Evolutionary conservation across 768 basidiomycete genomes (phyloP).

Genomic region (Calocybe gangraenosa): DNA sequence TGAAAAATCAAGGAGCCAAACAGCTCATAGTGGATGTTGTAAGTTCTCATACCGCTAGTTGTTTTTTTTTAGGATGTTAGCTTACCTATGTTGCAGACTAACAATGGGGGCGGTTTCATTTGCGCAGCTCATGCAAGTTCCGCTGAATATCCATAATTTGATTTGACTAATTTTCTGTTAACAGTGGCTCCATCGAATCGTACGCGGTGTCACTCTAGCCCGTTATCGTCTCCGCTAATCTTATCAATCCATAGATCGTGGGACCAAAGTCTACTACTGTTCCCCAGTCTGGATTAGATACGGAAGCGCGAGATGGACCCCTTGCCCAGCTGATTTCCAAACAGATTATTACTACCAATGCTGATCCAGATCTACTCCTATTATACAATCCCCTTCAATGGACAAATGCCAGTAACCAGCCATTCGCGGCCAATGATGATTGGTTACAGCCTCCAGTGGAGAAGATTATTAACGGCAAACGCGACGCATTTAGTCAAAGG

Average conservation of each 20-base stretch:
- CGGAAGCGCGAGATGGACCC: constrained; percentile 41
- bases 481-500: constrained; percentile 50
- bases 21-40: constrained; percentile 59
- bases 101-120: constrained; percentile 53
- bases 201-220: constrained; percentile 16
- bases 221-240: constrained; percentile 2
- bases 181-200: constrained; percentile 45
- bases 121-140: constrained; percentile 53
- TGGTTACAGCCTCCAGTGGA: constrained; percentile 44
- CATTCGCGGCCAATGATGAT: constrained; percentile 34
- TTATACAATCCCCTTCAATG: constrained; percentile 49
- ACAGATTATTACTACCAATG: constrained; percentile 32
- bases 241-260: constrained; percentile 33
- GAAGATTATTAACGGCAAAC: constrained; percentile 40
- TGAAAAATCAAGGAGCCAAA: constrained; percentile 45
- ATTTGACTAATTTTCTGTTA: constrained; percentile 2
- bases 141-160: not conserved
- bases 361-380: constrained; percentile 40
- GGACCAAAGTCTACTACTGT: constrained; percentile 48
- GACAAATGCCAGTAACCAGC: constrained; percentile 41
- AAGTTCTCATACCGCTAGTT: constrained; percentile 15
- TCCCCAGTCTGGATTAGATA: constrained; percentile 54
- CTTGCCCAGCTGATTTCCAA: constrained; percentile 48
- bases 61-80: not conserved
- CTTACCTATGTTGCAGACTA: constrained; percentile 28